phyloP scores from a whole-genome alignment of 1,139 yeast species.

The Saccharomyces hybrid region DNA sequence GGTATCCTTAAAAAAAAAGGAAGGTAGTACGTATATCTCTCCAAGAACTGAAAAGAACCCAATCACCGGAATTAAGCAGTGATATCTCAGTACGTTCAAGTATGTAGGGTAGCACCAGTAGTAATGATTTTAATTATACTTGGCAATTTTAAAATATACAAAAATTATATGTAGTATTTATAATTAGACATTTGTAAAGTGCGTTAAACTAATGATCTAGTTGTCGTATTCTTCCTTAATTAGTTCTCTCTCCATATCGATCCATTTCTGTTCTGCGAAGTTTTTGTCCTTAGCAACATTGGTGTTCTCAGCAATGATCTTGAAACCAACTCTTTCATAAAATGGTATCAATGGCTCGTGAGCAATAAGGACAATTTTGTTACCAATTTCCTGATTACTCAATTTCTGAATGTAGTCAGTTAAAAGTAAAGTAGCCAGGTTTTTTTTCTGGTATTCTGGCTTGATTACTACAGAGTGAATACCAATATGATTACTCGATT shows the following conservation, averaged over 20 bases:
- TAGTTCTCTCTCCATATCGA: conserved; percentile 33
- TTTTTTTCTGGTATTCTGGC: conserved; percentile 73
- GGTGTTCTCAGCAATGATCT: conserved; percentile 28
- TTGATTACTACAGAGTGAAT: conserved; percentile 76
- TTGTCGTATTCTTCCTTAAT: conserved; percentile 32
- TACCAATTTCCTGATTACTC: conserved; percentile 81
- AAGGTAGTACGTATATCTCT: not conserved
- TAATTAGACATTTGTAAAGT: not conserved
- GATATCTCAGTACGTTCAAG: not conserved
- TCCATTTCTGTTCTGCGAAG: conserved; percentile 29
- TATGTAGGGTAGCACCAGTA: not conserved
- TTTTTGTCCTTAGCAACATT: conserved; percentile 25
- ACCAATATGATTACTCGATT: conserved; percentile 66
- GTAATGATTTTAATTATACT: not conserved
- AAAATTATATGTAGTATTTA: not conserved
- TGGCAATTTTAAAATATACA: not conserved
- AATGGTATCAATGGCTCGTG: conserved; percentile 65
- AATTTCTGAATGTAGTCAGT: conserved; percentile 89
- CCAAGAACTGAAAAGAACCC: not conserved
- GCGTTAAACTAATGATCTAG: conserved; percentile 6
- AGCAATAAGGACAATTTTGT: conserved; percentile 65
- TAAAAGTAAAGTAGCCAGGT: conserved; percentile 72
- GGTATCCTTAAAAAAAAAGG: not conserved
- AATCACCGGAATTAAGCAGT: not conserved
- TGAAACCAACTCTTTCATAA: conserved; percentile 73